These are phyloP conservation scores for Diaporthe sp. DNA, from an alignment of 2,329 filamentous ascomycete species.

Conservation along the genomic window DNA sequence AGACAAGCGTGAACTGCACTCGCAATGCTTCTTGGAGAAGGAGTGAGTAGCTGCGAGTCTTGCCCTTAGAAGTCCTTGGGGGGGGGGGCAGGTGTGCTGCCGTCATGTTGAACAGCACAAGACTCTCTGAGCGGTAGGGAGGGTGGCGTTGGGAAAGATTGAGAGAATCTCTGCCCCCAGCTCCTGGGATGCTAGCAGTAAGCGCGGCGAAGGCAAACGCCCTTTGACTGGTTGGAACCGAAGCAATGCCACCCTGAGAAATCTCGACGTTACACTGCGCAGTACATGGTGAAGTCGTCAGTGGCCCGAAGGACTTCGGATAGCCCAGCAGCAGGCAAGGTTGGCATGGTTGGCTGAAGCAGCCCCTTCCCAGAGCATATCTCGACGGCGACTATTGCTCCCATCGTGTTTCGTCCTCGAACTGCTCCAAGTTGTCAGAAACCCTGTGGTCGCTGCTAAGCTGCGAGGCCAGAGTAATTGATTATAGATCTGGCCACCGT, in stretches of 20 bases:
- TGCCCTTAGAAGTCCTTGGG: background rate
- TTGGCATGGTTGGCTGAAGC: conserved; percentile 20
- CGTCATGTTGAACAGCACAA: conserved; percentile 21
- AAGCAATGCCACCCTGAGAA: conserved; percentile 39
- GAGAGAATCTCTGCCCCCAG: conserved; percentile 12
- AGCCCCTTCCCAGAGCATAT: conserved; percentile 17
- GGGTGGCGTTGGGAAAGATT: conserved; percentile 26
- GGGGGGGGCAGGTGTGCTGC: background rate
- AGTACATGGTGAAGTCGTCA: conserved; percentile 25
- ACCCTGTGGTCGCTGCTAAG: background rate
- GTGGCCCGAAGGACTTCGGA: conserved; percentile 40
- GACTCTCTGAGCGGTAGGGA: conserved; percentile 12
- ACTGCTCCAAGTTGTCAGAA: conserved; percentile 10
- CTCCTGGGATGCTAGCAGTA: conserved; percentile 32
- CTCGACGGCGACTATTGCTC: background rate
- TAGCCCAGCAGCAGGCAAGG: conserved; percentile 21
- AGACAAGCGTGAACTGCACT: conserved; percentile 8
- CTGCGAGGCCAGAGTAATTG: background rate
- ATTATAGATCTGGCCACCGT: background rate
- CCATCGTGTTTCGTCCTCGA: background rate
- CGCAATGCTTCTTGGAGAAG: conserved; percentile 21
- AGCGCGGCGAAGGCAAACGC: conserved; percentile 33
- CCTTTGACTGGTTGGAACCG: conserved; percentile 33
- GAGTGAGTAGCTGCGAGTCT: conserved; percentile 7
- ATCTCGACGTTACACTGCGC: conserved; percentile 37